Evolutionary conservation across 768 basidiomycete species (phyloP).

Genomic region (Naganishia vaughanmartiniae): DNA sequence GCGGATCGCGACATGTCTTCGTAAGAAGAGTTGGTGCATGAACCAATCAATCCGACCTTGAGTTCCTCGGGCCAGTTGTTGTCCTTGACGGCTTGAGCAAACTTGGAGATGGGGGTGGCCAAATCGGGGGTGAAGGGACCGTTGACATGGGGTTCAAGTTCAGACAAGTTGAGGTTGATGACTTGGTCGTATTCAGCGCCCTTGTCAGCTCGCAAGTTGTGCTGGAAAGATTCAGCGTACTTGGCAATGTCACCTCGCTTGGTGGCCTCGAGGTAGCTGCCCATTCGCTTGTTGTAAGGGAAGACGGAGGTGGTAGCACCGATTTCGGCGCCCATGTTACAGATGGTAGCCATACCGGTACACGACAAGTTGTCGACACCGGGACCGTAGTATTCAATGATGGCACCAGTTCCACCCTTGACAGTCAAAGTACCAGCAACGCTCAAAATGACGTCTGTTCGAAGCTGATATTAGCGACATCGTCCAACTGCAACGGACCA

Average conservation of each 20-base stretch:
- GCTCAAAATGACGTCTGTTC: slow-evolving; percentile 90
- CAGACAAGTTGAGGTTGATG: slow-evolving; percentile 92
- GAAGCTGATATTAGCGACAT: slow-evolving; percentile 21
- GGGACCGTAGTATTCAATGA: slow-evolving; percentile 92
- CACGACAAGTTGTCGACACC: slow-evolving; percentile 94
- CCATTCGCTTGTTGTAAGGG: slow-evolving; percentile 97
- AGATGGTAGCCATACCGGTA: slow-evolving; percentile 99
- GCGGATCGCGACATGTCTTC: slow-evolving; percentile 99
- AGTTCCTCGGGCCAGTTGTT: slow-evolving; percentile 96
- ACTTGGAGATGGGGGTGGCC: slow-evolving; percentile 95
- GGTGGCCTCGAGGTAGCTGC: slow-evolving; percentile 88
- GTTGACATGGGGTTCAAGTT: slow-evolving; percentile 98
- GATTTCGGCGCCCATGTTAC: slow-evolving; percentile 99
- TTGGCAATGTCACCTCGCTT: slow-evolving; percentile 80
- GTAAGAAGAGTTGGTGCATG: slow-evolving; percentile 99
- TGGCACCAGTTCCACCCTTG: slow-evolving; percentile 98
- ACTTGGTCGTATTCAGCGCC: slow-evolving; percentile 87
- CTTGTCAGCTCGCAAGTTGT: slow-evolving; percentile 85
- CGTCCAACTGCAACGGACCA: not conserved
- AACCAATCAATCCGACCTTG: slow-evolving; percentile 95
- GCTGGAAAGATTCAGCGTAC: slow-evolving; percentile 82
- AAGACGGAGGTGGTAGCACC: slow-evolving; percentile 98
- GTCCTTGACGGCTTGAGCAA: slow-evolving; percentile 83
- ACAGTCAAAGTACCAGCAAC: slow-evolving; percentile 98
- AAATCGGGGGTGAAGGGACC: slow-evolving; percentile 99